Conservation (phyloP, 2,329 filamentous ascomycete species). For the Alternaria incomplexa region DNA sequence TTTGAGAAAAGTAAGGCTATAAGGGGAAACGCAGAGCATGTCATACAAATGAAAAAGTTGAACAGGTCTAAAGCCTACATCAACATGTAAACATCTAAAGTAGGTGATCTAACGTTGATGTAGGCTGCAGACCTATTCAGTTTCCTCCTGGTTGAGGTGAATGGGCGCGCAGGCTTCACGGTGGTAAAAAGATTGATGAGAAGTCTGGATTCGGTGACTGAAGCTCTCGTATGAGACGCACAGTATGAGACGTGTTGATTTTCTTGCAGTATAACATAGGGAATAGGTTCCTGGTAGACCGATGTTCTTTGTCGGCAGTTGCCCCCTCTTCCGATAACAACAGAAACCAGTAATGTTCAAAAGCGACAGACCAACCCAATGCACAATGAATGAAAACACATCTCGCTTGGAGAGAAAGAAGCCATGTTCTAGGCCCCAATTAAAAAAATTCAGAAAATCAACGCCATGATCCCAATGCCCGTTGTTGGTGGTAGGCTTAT, state of each 20-base stretch:
- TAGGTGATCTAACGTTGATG: too few species aligned
- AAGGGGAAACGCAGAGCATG: neutral
- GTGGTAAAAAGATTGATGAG: neutral
- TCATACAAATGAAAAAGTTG: too few species aligned
- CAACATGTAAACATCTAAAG: too few species aligned
- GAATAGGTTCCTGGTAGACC: neutral
- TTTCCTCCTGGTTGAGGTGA: too few species aligned
- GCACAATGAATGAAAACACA: neutral
- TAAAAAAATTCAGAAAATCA: neutral
- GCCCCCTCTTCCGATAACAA: neutral
- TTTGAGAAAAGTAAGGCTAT: neutral
- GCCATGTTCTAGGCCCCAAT: neutral
- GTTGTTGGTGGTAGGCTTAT: neutral
- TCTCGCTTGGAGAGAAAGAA: neutral
- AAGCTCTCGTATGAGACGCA: neutral
- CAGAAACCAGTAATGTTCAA: neutral
- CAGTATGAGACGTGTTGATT: neutral
- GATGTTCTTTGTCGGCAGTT: neutral
- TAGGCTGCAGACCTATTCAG: too few species aligned
- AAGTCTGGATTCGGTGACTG: neutral
- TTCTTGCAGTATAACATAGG: neutral
- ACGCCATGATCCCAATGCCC: conserved; percentile 4
- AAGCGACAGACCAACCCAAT: neutral
- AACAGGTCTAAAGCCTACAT: neutral
- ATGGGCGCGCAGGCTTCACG: neutral